Base-by-base conservation (phyloP, 2,329 filamentous ascomycete species). In the Botryotinia narcissicola region DNA sequence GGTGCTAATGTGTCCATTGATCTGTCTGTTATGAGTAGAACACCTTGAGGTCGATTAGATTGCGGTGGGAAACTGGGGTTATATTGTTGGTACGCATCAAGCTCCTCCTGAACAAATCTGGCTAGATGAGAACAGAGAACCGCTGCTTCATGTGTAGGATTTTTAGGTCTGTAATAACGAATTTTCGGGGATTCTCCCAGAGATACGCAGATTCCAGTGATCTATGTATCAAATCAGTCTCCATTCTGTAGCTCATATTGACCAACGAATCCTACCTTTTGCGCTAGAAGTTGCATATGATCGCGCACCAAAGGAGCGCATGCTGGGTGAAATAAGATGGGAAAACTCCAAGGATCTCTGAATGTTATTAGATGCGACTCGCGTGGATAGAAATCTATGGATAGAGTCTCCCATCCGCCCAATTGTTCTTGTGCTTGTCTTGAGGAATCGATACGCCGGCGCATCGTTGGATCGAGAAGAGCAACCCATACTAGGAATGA, bases 101-200 rank as follows among this genome's bases (percentile, higher is more conserved):
- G 86, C 81, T 98, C 94, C 72, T 95, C 91, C 80, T 98, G 95
- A 0, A 98, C 90, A 80, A 98, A 97, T 46, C 93, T 90, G 12
- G 96, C 96, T 71, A 99, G 87, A 80, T 98, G 94, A 25, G 91
- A 90, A 82, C 92, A 97, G 37, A 99, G 85, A 10, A 98, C 94
- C 78, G 89, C 90, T 57, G 96, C 96, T 82, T 98, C 94, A 81
- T 99, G 95, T 18, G 88, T 88, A 8, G 93, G 89, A 73, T 89
- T 88, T 73, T 82, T 87, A 0, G 95, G 95, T 76, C 89, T 89
- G 82, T 96, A 98, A 84, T 97, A 99, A 80, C 96, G 91, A 75
- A 99, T 93, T 77, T 93, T 92, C 10, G 96, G 96, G 79, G 97
- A 95, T 83, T 99, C 96, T 76, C 95, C 95, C n/a, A 98, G 84